These are phyloP conservation scores for Phytophthora pisi DNA, from an alignment of 352 stramenopile genomes.

Conservation along the genomic window DNA sequence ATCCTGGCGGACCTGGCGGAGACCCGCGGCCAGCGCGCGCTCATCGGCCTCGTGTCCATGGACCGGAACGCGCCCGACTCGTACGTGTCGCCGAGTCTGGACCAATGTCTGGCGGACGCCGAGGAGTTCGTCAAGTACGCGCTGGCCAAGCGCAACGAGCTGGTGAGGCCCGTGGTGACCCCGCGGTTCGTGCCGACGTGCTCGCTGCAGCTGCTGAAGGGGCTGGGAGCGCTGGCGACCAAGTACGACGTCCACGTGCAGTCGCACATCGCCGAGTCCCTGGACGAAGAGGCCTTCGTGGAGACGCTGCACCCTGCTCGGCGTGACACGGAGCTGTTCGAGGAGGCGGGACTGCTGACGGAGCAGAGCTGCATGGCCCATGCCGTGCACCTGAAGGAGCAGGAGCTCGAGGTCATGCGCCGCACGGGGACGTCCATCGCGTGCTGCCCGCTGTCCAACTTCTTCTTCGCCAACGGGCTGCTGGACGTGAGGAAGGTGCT, in stretches of 20 bases:
- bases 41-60: slow-evolving; percentile 93
- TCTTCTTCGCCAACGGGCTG: slow-evolving; percentile 86
- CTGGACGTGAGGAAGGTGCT: slow-evolving; percentile 66
- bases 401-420: slow-evolving; percentile 67
- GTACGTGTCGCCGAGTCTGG: slow-evolving; percentile 65
- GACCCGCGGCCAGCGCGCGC: slow-evolving; percentile 71
- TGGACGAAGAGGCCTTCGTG: slow-evolving; percentile 86
- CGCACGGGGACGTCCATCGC: slow-evolving; percentile 69
- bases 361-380: slow-evolving; percentile 87
- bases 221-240: slow-evolving; percentile 70
- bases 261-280: slow-evolving; percentile 87
- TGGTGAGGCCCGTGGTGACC: slow-evolving; percentile 85
- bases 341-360: slow-evolving; percentile 67
- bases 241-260: slow-evolving; percentile 81
- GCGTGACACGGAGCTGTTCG: slow-evolving; percentile 79
- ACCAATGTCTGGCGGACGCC: slow-evolving; percentile 62
- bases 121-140: slow-evolving; percentile 79
- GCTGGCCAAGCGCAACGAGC: slow-evolving; percentile 40
- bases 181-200: slow-evolving; percentile 92
- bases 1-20: slow-evolving; percentile 75
- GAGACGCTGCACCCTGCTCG: slow-evolving; percentile 63
- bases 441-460: slow-evolving; percentile 93
- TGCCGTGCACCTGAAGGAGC: slow-evolving; percentile 69
- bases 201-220: slow-evolving; percentile 72
- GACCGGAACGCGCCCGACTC: slow-evolving; percentile 81